Conservation (phyloP, 768 basidiomycete genomes). For the Amanita pallidorosea region DNA sequence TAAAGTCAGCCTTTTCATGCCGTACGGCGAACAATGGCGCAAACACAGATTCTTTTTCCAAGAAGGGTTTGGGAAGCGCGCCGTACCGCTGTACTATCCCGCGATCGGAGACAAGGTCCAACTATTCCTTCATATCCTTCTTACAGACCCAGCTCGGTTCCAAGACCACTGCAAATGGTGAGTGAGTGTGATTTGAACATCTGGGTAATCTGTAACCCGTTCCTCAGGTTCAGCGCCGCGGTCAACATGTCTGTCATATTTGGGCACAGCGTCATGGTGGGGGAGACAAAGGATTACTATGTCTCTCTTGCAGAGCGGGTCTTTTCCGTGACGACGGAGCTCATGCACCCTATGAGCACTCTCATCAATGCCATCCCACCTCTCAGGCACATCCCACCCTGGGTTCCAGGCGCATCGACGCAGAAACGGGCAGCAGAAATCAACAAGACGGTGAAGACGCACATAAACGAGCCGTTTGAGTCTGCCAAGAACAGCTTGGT, state of each 20-base stretch:
- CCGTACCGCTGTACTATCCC: neutral
- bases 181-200: too few species aligned
- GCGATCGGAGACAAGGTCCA: neutral
- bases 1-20: neutral
- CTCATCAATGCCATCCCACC: neutral
- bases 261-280: neutral
- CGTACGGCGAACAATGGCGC: neutral
- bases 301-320: neutral
- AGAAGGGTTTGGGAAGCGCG: neutral
- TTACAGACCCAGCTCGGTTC: neutral
- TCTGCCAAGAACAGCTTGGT: neutral
- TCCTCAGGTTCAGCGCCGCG: neutral
- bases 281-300: neutral
- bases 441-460: neutral
- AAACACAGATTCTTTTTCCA: neutral
- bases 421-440: neutral
- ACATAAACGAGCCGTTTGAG: neutral
- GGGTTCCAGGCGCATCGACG: neutral
- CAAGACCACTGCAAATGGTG: neutral
- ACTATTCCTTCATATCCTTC: neutral
- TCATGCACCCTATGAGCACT: neutral
- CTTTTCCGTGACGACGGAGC: neutral
- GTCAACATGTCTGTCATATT: neutral
- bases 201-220: neutral
- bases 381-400: constrained; percentile 1